Evolutionary conservation across 164 flowering plant species (phyloP), one percentile per base, ranked within the genome.

Genomic region (Vitis amurensis): DNA sequence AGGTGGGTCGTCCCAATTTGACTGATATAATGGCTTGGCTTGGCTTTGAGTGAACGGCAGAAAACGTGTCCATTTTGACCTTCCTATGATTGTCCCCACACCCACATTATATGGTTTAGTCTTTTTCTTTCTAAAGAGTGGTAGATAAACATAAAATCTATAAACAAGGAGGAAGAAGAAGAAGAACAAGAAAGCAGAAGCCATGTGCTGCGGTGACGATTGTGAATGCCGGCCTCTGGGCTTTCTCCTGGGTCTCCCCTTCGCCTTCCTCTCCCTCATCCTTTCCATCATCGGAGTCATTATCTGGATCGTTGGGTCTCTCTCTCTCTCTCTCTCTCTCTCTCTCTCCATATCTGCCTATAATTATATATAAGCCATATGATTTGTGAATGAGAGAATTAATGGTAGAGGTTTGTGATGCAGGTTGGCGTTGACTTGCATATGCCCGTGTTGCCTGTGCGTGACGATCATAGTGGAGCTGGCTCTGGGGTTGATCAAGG

Each of bases 401-500:
- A 13, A 53, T 47, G 50, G 1, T 47, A 3, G 10, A 0, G 27
- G 19, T 59, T 23, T 51, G 11, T 67, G 59, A 0, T 71, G 74
- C 86, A 91, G 97, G 73, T 79, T 87, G 75, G 2, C 62, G 66
- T 63, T 90, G 85, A 74, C 78, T 37, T 88, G 90, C 69, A 80
- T 91, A 76, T 89, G 93, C 69, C 94, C 97, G 0, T 90, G 97
- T 55, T 90, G 94, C 71, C 56, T 91, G n/a, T 90, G 97, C 68
- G 89, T 87, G 79, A 89, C 94, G 47, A 59, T 87, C 11, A 12
- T 91, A 27, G 93, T 89, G 31, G 97, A 91, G 71, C 0, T 87
- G 11, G 97, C 94, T 1, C 63, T 73, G 65, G 73, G 29, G 14
- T 59, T 76, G 71, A 77, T 77, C 56, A 77, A 66, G 69, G 77